Evolutionary conservation across 2,329 filamentous ascomycete genomes (phyloP).

Genomic region (Penicillium verrucosum): DNA sequence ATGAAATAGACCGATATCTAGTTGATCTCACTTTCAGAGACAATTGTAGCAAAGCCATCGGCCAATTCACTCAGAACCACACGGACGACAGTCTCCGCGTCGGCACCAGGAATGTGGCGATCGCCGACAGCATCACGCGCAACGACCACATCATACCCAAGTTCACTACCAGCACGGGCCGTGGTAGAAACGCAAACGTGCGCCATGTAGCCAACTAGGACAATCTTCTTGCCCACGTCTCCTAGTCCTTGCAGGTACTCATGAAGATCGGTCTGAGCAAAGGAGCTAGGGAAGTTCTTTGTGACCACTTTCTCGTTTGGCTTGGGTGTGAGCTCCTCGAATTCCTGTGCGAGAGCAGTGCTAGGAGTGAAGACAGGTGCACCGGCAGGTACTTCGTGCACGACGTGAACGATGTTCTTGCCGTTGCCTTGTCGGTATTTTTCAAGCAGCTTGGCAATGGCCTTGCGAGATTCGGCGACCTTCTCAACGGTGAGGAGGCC

Average conservation of each 20-base stretch:
- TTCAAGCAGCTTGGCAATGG: conserved; percentile 56
- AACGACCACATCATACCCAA: conserved; percentile 62
- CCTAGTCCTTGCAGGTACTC: conserved; percentile 51
- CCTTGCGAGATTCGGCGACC: conserved; percentile 52
- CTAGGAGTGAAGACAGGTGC: conserved; percentile 65
- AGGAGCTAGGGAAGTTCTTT: conserved; percentile 59
- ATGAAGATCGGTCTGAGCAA: conserved; percentile 59
- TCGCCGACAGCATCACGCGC: conserved; percentile 63
- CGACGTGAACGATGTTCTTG: conserved; percentile 58
- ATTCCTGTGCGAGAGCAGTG: conserved; percentile 59
- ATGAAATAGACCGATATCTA: background rate
- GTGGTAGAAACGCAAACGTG: conserved; percentile 65
- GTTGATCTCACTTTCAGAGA: conserved; percentile 37
- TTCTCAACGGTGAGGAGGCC: conserved; percentile 58
- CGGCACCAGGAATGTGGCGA: conserved; percentile 61
- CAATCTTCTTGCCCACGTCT: conserved; percentile 54
- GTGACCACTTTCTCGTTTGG: conserved; percentile 55
- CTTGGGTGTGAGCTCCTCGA: conserved; percentile 56
- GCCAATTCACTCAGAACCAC: conserved; percentile 58
- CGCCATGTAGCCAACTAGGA: conserved; percentile 47
- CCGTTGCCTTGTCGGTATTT: conserved; percentile 54
- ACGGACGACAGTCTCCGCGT: conserved; percentile 48
- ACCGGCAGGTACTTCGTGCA: conserved; percentile 58
- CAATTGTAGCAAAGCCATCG: conserved; percentile 62
- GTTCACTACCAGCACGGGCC: conserved; percentile 57